These are phyloP conservation scores for Liquidambar formosana DNA, from an alignment of 164 flowering plant species.

Conservation along the genomic window DNA sequence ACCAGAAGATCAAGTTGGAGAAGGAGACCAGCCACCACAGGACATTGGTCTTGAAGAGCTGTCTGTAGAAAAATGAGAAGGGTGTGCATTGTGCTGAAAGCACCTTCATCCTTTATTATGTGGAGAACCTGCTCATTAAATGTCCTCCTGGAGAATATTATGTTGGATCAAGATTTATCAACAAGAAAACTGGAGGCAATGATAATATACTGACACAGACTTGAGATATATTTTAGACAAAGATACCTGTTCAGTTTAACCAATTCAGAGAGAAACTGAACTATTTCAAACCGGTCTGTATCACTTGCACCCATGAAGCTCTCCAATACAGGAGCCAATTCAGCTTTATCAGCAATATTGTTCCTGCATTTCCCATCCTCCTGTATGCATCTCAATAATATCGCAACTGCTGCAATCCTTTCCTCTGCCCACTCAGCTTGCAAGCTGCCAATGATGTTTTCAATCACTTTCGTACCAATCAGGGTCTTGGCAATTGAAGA, in stretches of 20 bases:
- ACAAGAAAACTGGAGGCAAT: neutral
- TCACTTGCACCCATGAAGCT: conserved; percentile 51
- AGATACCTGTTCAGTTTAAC: conserved; percentile 63
- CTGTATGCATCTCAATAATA: conserved; percentile 61
- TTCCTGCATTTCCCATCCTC: conserved; percentile 68
- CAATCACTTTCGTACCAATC: conserved; percentile 41
- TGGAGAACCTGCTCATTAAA: conserved; percentile 67
- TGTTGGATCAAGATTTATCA: neutral
- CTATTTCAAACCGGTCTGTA: conserved; percentile 55
- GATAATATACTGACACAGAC: neutral
- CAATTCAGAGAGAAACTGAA: conserved; percentile 59
- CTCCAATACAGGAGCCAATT: conserved; percentile 60
- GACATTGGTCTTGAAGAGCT: conserved; percentile 56
- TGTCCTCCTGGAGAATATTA: conserved; percentile 50
- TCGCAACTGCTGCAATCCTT: conserved; percentile 65
- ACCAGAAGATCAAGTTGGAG: conserved; percentile 89
- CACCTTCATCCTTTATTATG: conserved; percentile 69
- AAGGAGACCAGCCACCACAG: conserved; percentile 71
- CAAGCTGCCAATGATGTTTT: conserved; percentile 45
- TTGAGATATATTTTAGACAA: neutral
- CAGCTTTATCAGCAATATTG: conserved; percentile 63
- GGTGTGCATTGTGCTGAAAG: conserved; percentile 69
- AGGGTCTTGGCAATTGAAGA: conserved; percentile 33
- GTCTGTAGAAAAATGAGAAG: conserved; percentile 65
- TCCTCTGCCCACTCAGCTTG: conserved; percentile 52